Evolutionary conservation across 2,329 filamentous ascomycete species (phyloP).

Genomic region (Penicillium glabrum): DNA sequence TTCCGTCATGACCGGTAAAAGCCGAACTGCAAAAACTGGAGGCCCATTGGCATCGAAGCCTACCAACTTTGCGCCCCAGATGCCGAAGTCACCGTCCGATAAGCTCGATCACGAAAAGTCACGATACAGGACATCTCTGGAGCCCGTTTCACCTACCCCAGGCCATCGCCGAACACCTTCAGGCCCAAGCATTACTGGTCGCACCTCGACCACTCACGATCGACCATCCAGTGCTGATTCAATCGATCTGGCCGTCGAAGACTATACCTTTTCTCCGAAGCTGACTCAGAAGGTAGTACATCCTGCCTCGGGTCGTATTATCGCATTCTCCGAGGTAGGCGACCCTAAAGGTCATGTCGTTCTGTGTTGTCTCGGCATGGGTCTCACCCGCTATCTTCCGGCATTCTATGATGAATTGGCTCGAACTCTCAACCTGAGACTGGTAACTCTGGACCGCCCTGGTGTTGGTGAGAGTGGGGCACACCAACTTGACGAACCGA

Average conservation of each 20-base stretch:
- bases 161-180: slow-evolving; percentile 42
- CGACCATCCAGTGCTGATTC: slow-evolving; percentile 79
- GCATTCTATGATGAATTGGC: slow-evolving; percentile 97
- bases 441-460: slow-evolving; percentile 92
- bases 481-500: slow-evolving; percentile 71
- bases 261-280: slow-evolving; percentile 78
- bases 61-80: slow-evolving; percentile 25
- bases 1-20: slow-evolving; percentile 62
- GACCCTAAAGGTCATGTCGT: slow-evolving; percentile 89
- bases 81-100: slow-evolving; percentile 29
- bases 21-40: slow-evolving; percentile 32
- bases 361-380: slow-evolving; percentile 97
- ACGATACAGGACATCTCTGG: slow-evolving; percentile 28
- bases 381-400: slow-evolving; percentile 89
- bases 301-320: slow-evolving; percentile 79
- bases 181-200: slow-evolving; percentile 38
- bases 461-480: slow-evolving; percentile 90
- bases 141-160: slow-evolving; percentile 27
- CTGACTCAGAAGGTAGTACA: slow-evolving; percentile 86
- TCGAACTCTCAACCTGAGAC: slow-evolving; percentile 77
- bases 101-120: slow-evolving; percentile 30
- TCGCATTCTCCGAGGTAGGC: slow-evolving; percentile 95
- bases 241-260: slow-evolving; percentile 81
- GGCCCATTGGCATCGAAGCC: slow-evolving; percentile 29
- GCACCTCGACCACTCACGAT: slow-evolving; percentile 60